Evolutionary conservation across 129 eudicot species (phyloP), one percentile per base, ranked within the genome.

Genomic region (Mikania micrantha): DNA sequence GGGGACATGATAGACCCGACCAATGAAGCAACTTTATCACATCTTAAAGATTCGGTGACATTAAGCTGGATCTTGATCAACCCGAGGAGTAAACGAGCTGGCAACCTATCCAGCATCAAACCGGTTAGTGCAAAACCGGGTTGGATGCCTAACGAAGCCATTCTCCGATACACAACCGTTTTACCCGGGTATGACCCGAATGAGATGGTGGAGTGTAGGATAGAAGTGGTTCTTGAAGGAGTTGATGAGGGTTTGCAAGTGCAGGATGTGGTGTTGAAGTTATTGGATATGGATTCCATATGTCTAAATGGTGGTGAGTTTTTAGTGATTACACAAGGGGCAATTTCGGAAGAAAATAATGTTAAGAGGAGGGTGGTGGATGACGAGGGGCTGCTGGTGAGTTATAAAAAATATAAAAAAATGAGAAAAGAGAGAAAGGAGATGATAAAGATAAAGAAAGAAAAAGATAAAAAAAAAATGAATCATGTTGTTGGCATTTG

Each of bases 291-390:
- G 80, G 72, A 66, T 64, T 22, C 22, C 1, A 66, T 7, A 34
- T 15, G 66, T n/a, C 24, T 83, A 54, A 78, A 2, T 2, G 83
- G 78, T 42, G 29, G 40, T 73, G 81, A 78, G 38, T 78, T 71
- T 69, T 63, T 73, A 83, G 70, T 63, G 11, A 59, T 70, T 73
- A 32, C 47, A 9, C 36, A 12, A 24, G 19, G 21, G 24, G 72
- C 70, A 19, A 0, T 78, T 38, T 22, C 39, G 80, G 78, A 13
- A 35, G 54, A 57, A 71, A 76, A 72, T 66, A 48, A 49, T 21
- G 58, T 70, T 2, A 56, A 15, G n/a, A 76, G 54, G 59, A 35
- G 12, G 5, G 78, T 69, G 44, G 48, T 64, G 59, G 65, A 1
- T 57, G 77, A 15, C 5, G 41, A 5, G 29, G 70, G 58, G 16